Base-by-base conservation (phyloP, 2,329 filamentous ascomycete genomes). In the Pleurostoma richardsiae region DNA sequence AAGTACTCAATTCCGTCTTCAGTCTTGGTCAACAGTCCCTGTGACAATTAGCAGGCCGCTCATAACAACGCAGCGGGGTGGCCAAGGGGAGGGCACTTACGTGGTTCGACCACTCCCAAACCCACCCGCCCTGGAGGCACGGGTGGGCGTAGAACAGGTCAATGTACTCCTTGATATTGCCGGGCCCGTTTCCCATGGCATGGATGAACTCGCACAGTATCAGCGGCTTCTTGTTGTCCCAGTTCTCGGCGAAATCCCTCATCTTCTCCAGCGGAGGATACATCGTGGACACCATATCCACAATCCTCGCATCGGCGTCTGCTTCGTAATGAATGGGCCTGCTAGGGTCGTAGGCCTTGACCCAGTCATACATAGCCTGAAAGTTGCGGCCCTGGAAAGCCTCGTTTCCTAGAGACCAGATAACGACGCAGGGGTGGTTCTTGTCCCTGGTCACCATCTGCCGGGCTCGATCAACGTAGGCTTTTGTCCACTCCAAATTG, bases 361-460 rank as follows among this genome's bases (percentile, higher is more conserved):
- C 77, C 60, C 73, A 81, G 4, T 82, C 69, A 49, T 83, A 83
- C 85, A 88, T 89, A 7, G 78, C 79, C 42, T 73, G 73, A 47
- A 85, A 82, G 49, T 88, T 88, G 2, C 68, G 66, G 0, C 85
- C 85, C 48, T 86, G 87, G 55, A 86, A 88, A 0, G 83, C 74
- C 57, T 88, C 85, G 48, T 88, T 89, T 0, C 85, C 85, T 0
- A 89, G 68, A 19, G 80, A 85, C 86, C 85, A 89, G 44, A 88
- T 77, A 40, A 88, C 77, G 3, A 89, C 68, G 5, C 73, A 84
- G 0, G 83, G 68, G 52, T 86, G 81, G 44, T 88, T 74, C 56
- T 80, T 79, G 56, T 82, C 76, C 7, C 33, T 7, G 8, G 78
- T 71, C 3, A 36, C 33, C 7, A 36, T 36, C n/a, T 36, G 82